Base-by-base conservation (phyloP, 2,329 filamentous ascomycete genomes). In the Aspergillus sclerotialis region DNA sequence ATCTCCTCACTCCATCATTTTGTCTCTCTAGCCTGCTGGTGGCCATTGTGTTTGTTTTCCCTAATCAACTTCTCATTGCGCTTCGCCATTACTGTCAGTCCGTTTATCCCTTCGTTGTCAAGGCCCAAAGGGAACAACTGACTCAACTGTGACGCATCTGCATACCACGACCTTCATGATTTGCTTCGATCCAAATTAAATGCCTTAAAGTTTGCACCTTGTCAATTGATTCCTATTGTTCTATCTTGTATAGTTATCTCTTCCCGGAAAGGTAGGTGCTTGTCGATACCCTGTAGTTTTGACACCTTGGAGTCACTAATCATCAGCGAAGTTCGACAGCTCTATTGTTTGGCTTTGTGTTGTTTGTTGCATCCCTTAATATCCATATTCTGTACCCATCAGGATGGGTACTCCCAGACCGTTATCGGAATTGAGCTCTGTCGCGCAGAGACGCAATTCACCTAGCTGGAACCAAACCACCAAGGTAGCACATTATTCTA, bases 401-500 rank as follows among this genome's bases (percentile, higher is more conserved):
- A 89, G 81, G 61, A 75, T 76, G 69, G 57, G 68, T 36, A 72
- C 68, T 58, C 70, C 74, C 55, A 80, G 84, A 51, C 84, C 92
- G 38, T 75, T 98, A 45, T 84, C 87, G 42, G 92, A 98, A 68
- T 80, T 98, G 55, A 86, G 84, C 49, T 84, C 84, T 33, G 84
- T 84, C 43, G 86, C 89, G 64, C 82, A 80, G 62, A 78, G 90
- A 58, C 77, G 89, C 52, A 96, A 96, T 68, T 95, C 89, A 32
- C 88, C 89, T 34, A 93, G 84, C 69, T 94, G 82, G 77, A 88
- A 83, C 53, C 83, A 89, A 60, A 62, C 67, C 42, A 72, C 68
- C 39, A 87, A 84, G 75, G 83, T 89, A 71, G 19, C 19, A 23
- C 19, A 23, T 10, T 10, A 23, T n/a, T n/a, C n/a, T n/a, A n/a